Evolutionary conservation across 805 yeast genomes (phyloP).

Genomic region (Candida ortonii): DNA sequence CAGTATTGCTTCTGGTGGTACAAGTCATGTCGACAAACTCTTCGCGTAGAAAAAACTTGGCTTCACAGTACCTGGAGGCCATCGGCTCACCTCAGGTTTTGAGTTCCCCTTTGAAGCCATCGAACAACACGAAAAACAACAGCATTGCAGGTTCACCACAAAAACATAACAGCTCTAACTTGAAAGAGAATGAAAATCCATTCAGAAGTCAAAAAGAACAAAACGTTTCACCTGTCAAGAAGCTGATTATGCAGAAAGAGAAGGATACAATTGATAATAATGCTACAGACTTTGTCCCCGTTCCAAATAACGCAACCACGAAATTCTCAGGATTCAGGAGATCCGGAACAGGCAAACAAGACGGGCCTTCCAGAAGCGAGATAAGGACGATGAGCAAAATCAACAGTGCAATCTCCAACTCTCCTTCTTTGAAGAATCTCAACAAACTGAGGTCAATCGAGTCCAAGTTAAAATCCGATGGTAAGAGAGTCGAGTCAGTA

Average conservation of each 20-base stretch:
- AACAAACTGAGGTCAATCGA: slow-evolving; percentile 32
- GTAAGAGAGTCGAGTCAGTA: slow-evolving; percentile 17
- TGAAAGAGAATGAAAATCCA: slow-evolving; percentile 29
- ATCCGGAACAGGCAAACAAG: slow-evolving; percentile 6
- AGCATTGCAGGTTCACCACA: slow-evolving; percentile 10
- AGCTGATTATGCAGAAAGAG: slow-evolving; percentile 34
- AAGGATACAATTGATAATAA: slow-evolving; percentile 27
- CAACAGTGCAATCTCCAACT: slow-evolving; percentile 33
- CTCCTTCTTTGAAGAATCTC: slow-evolving; percentile 36
- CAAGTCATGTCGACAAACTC: slow-evolving; percentile 20
- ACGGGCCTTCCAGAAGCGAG: slow-evolving; percentile 26
- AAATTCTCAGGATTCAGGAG: slow-evolving; percentile 18
- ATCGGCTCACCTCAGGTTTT: slow-evolving; percentile 23
- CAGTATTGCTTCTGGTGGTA: too few relatives aligned
- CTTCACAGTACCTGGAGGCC: slow-evolving; percentile 31
- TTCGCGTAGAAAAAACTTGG: slow-evolving; percentile 27
- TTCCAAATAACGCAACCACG: slow-evolving; percentile 23
- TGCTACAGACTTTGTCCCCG: slow-evolving; percentile 25
- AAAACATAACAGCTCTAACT: slow-evolving; percentile 11
- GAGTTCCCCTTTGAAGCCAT: slow-evolving; percentile 23
- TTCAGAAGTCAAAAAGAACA: slow-evolving; percentile 17
- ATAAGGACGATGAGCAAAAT: slow-evolving; percentile 32
- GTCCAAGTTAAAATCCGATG: slow-evolving; percentile 19
- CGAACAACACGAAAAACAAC: slow-evolving; percentile 9
- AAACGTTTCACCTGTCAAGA: slow-evolving; percentile 31